Base-by-base conservation (phyloP, 2,329 filamentous ascomycete species). In the Xylaria arbuscula region DNA sequence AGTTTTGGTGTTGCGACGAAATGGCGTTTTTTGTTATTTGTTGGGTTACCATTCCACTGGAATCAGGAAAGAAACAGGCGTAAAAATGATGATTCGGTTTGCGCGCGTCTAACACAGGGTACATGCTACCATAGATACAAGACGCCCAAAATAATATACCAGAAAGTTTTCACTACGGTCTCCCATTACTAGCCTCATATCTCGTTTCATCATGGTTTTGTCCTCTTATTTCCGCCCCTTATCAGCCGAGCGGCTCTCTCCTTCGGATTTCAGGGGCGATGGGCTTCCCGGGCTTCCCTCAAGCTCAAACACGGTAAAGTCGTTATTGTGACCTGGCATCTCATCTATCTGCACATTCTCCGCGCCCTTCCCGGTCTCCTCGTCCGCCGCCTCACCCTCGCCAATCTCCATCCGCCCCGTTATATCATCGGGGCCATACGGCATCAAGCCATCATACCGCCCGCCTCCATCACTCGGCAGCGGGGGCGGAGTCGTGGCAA, bases 231-330 rank as follows among this genome's bases (percentile, higher is more conserved):
- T 58, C 38, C 32, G 53, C 19, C 60, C 61, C 38, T 62, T 78
- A 2, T 58, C 36, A 28, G 17, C 58, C 8, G 34, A 48, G 2
- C 38, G 55, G 8, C 9, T 22, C 11, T 10, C 28, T 6, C 40
- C 63, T 17, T 67, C 57, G 15, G 54, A 17, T 19, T 42, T 47
- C 34, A 68, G 47, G 10, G 51, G 64, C 28, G 64, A 69, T 10
- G 66, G 56, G 10, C n/a, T 56, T 6, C 36, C 60, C 3, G 42
- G 51, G 36, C 56, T 70, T 48, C 69, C 69, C 64, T 65, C 40
- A 15, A 8, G 87, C 85, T 53, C 76, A 75, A 24, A 80, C 83
- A 0, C 40, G 17, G 51, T 32, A 3, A 15, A 11, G 10, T 62
- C 56, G 28, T 47, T 19, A 5, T 53, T 53, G 2, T 50, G 47